A percentile compares a stretch with the other conserved stretches of the same genome.
These are phyloP conservation scores for Chenopodium formosanum DNA, from an alignment of 148 eudicot genomes.

Conservation along the genomic window DNA sequence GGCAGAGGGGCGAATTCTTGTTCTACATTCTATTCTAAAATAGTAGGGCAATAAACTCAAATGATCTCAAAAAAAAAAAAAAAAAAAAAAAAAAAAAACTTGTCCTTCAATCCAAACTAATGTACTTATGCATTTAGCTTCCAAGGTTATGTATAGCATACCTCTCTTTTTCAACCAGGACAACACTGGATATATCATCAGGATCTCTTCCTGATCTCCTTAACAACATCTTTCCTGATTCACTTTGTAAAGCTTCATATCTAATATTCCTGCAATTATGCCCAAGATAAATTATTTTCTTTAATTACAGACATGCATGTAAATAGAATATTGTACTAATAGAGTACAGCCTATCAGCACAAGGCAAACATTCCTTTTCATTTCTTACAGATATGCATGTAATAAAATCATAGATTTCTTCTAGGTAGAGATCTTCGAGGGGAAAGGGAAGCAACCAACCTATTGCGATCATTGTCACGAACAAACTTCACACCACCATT, in stretches of 20 bases:
- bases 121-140: not conserved
- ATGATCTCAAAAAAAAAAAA: not conserved
- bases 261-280: slow-evolving; percentile 63
- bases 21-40: not conserved
- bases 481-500: slow-evolving; percentile 98
- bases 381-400: not conserved
- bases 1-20: not conserved
- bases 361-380: not conserved
- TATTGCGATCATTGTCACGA: slow-evolving; percentile 67
- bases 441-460: slow-evolving; percentile 37
- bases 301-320: not conserved
- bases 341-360: not conserved
- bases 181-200: slow-evolving; percentile 98
- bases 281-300: not conserved
- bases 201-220: slow-evolving; percentile 94
- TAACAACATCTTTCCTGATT: slow-evolving; percentile 70
- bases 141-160: slow-evolving; percentile 14
- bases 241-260: slow-evolving; percentile 94
- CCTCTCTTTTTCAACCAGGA: slow-evolving; percentile 88
- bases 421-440: not conserved
- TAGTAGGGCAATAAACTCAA: not conserved
- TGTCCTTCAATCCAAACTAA: not conserved
- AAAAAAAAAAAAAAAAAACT: not conserved
- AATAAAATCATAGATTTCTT: not conserved
- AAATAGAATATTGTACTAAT: not conserved